Percentiles rank a stretch among this genome's conserved stretches.
These are phyloP conservation scores for Paramecium sexaurelia DNA, from an alignment of 73 alveolate genomes.

Conservation along the genomic window DNA sequence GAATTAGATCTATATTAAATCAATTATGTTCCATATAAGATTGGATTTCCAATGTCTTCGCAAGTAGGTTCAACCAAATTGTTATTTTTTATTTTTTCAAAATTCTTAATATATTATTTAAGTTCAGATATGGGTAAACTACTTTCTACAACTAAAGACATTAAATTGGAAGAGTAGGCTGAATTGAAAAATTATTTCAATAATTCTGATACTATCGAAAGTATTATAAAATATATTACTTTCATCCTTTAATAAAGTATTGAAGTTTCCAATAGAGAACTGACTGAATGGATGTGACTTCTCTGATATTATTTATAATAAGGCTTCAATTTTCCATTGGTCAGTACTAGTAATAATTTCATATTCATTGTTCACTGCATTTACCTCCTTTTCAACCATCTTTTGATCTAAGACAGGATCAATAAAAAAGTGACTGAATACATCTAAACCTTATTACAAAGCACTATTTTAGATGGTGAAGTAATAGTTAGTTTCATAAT, in stretches of 20 bases:
- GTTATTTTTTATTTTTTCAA: background rate
- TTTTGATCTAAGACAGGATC: constrained; percentile 52
- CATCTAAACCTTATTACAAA: constrained; percentile 21
- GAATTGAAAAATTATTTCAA: background rate
- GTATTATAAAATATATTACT: background rate
- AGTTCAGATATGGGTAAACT: background rate
- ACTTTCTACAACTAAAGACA: constrained; percentile 35
- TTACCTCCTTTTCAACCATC: constrained; percentile 51
- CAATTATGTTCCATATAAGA: background rate
- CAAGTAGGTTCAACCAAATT: background rate
- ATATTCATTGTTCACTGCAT: constrained; percentile 65
- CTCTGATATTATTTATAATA: background rate
- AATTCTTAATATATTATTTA: background rate
- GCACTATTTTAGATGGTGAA: background rate
- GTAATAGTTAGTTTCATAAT: constrained; percentile 50
- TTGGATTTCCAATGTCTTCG: background rate
- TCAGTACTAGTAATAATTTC: constrained; percentile 29
- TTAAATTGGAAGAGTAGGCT: constrained; percentile 23
- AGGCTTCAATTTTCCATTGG: constrained; percentile 24
- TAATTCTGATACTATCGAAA: background rate
- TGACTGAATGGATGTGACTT: background rate
- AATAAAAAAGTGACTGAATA: constrained; percentile 55
- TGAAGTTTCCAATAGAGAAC: constrained; percentile 18
- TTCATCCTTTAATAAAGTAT: constrained; percentile 1
- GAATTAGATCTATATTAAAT: background rate